phyloP scores from a whole-genome alignment of 164 flowering plant genomes.

The Amborella trichopoda region DNA sequence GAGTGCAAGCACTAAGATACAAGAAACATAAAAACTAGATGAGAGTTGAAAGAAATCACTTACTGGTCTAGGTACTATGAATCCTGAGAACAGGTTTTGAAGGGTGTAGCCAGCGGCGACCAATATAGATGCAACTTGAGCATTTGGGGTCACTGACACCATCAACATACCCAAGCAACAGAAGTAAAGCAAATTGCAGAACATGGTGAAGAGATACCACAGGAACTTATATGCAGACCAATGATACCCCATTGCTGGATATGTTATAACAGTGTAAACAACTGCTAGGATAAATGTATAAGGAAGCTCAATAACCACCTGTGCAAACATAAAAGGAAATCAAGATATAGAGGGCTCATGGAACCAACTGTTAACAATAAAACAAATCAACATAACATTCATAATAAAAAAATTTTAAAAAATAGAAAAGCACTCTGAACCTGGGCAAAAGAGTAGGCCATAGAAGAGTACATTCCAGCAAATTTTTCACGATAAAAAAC shows the following conservation, averaged over 20 bases:
- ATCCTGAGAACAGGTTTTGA: constrained; percentile 36
- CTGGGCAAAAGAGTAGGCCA: constrained; percentile 39
- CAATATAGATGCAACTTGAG: constrained; percentile 22
- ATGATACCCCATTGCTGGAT: constrained; percentile 25
- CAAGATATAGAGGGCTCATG: background rate
- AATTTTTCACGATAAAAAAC: constrained; percentile 36
- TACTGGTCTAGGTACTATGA: constrained; percentile 39
- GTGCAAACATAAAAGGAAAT: constrained; percentile 3
- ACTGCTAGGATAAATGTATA: constrained; percentile 20
- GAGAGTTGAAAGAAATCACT: background rate
- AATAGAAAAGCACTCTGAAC: constrained; percentile 7
- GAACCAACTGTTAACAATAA: background rate
- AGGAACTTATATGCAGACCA: constrained; percentile 25
- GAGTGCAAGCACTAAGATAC: background rate
- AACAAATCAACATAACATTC: background rate
- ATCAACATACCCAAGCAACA: constrained; percentile 31
- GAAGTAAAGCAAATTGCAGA: constrained; percentile 23
- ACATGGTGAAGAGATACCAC: constrained; percentile 25
- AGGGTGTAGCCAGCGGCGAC: constrained; percentile 25
- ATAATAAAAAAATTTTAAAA: background rate
- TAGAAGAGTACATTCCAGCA: constrained; percentile 43
- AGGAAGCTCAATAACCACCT: constrained; percentile 33
- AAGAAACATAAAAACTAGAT: background rate
- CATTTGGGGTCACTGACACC: constrained; percentile 20
- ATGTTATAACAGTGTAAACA: constrained; percentile 21